phyloP scores from a whole-genome alignment of 495 filamentous ascomycete species.

The Talaromyces adpressus region DNA sequence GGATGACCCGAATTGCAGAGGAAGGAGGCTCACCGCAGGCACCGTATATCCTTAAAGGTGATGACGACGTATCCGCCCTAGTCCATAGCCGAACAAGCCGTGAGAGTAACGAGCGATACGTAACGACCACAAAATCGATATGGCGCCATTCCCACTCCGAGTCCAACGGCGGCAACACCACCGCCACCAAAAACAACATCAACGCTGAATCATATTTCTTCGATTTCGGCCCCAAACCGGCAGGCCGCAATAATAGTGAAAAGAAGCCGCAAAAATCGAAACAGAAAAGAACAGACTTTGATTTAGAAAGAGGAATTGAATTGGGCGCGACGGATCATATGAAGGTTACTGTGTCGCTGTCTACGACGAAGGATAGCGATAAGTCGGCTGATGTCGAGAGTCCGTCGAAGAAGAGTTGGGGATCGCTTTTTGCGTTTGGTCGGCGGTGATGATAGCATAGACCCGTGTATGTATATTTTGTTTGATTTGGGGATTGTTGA shows the following conservation, averaged over 20 bases:
- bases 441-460: not conserved
- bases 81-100: not conserved
- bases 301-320: conserved; percentile 5
- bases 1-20: not conserved
- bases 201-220: not conserved
- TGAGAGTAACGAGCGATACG: not conserved
- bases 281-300: not conserved
- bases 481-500: not conserved
- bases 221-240: not conserved
- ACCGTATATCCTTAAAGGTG: not conserved
- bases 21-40: not conserved
- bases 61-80: no score
- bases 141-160: not conserved
- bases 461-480: not conserved
- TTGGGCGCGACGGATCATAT: conserved; percentile 4
- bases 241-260: not conserved
- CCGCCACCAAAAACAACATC: not conserved
- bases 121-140: not conserved
- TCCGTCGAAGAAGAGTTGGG: conserved; percentile 1
- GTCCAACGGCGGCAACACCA: not conserved
- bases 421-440: conserved; percentile 3
- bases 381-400: not conserved
- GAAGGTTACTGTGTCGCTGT: conserved; percentile 4
- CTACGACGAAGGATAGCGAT: not conserved
- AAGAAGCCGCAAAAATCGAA: not conserved